Base-by-base conservation (phyloP, 225 moss, liverwort and hornwort species). In the Bryoerythrophyllum caledonicum region DNA sequence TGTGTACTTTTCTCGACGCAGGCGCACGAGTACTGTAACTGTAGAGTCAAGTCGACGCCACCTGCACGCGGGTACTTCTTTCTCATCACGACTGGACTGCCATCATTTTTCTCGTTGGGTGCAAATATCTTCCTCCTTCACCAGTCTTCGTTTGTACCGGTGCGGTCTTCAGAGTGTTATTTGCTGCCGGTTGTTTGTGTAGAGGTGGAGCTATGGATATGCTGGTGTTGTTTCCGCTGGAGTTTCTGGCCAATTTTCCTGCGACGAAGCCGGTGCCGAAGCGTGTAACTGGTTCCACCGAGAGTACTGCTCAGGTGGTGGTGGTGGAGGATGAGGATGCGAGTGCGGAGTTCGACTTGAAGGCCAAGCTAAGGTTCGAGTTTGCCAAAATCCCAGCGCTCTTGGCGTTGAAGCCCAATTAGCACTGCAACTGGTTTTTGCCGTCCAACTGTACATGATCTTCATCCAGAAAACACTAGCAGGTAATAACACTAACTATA, bases 171-270 rank as follows among this genome's bases (percentile, higher is more conserved):
- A 2, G 6, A 20, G 27, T 48, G 7, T 6, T 17, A 5, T 32
- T 20, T 21, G 21, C 8, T 35, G 23, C 23, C 35, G 5, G 9
- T 34, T 15, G n/a, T 21, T 34, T 34, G 13, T 8, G 34, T 34
- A 20, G 41, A 57, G 37, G 48, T 49, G 48, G 17, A 49, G 11
- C 26, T 0, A 86, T 86, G 83, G 86, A 83, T 72, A 63, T 86
- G 55, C 54, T 86, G 43, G 83, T 83, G 70, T 49, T 86, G 67
- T 80, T 86, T 10, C 86, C 86, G 1, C 25, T 86, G 62, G 83
- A 86, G 52, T 83, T 78, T 75, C 68, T 86, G 78, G 77, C 58
- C 20, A 75, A 83, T 72, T 80, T 80, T 23, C 71, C 78, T 35
- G 49, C 67, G 10, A 67, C 70, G 40, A 71, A 41, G 41, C 81